A percentile compares a stretch with the other conserved stretches of the same genome.
These are phyloP conservation scores for Pleurotus cornucopiae DNA, from an alignment of 768 basidiomycete genomes.

Conservation along the genomic window DNA sequence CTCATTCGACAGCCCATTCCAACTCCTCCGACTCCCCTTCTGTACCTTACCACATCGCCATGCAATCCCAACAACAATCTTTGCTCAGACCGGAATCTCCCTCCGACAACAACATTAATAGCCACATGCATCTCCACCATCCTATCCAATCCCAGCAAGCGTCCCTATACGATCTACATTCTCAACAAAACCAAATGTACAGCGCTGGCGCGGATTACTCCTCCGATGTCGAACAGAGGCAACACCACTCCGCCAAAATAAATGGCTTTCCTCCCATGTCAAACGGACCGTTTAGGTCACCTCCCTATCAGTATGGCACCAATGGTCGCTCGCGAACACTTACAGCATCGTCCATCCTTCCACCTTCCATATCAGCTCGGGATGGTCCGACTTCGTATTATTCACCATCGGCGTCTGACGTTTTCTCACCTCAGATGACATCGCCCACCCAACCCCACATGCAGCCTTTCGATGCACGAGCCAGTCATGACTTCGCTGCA, in stretches of 20 bases:
- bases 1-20: constrained; percentile 46
- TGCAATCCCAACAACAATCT: constrained; percentile 39
- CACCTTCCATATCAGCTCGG: constrained; percentile 31
- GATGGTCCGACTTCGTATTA: constrained; percentile 26
- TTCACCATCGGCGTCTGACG: constrained; percentile 25
- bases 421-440: constrained; percentile 31
- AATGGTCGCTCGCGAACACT: constrained; percentile 38
- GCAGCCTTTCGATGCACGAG: constrained; percentile 31
- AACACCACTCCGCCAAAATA: constrained; percentile 27
- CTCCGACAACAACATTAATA: constrained; percentile 29
- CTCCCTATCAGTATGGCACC: constrained; percentile 34
- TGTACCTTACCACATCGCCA: constrained; percentile 48
- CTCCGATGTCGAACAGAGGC: constrained; percentile 35
- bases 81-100: constrained; percentile 47
- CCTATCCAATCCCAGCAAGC: constrained; percentile 26
- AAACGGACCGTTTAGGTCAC: constrained; percentile 20
- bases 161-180: constrained; percentile 27
- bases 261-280: constrained; percentile 27
- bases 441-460: constrained; percentile 36
- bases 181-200: constrained; percentile 25
- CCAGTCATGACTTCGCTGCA: constrained; percentile 29
- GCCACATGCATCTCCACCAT: constrained; percentile 26
- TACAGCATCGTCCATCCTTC: constrained; percentile 27
- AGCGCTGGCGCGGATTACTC: constrained; percentile 33
- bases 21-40: constrained; percentile 51